These are phyloP conservation scores for Phytophthora multivora DNA, from an alignment of 352 stramenopile species.

Conservation along the genomic window DNA sequence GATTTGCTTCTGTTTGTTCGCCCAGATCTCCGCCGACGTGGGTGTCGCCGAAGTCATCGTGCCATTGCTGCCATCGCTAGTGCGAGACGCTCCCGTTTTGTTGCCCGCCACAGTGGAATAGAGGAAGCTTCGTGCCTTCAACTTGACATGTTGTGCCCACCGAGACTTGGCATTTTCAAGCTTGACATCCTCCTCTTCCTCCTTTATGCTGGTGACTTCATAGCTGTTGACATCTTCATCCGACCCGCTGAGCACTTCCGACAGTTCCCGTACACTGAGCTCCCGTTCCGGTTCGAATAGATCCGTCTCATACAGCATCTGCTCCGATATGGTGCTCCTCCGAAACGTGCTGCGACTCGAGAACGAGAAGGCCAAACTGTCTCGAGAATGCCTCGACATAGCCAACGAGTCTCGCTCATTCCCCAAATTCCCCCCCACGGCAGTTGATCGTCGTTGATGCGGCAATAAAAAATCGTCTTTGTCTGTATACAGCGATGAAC, in stretches of 20 bases:
- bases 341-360: slow-evolving; percentile 82
- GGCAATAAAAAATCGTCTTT: slow-evolving; percentile 66
- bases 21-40: slow-evolving; percentile 68
- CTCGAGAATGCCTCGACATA: slow-evolving; percentile 40
- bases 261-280: slow-evolving; percentile 73
- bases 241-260: slow-evolving; percentile 70
- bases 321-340: slow-evolving; percentile 80
- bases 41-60: slow-evolving; percentile 40
- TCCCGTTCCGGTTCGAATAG: slow-evolving; percentile 83
- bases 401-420: slow-evolving; percentile 45
- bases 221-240: slow-evolving; percentile 70
- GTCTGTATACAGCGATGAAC: slow-evolving; percentile 75
- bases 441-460: slow-evolving; percentile 35
- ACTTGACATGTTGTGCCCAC: slow-evolving; percentile 87
- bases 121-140: slow-evolving; percentile 82
- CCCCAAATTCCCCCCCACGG: slow-evolving; percentile 23
- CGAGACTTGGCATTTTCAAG: slow-evolving; percentile 82
- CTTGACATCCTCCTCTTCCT: slow-evolving; percentile 84
- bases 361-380: slow-evolving; percentile 71
- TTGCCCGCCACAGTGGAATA: slow-evolving; percentile 58
- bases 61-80: slow-evolving; percentile 8
- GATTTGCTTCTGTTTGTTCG: slow-evolving; percentile 75
- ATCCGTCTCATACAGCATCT: slow-evolving; percentile 86
- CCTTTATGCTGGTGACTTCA: slow-evolving; percentile 85
- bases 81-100: slow-evolving; percentile 27